These are phyloP conservation scores for Auxenochlorella pyrenoidosa DNA, from an alignment of 139 green algal species.

Conservation along the genomic window DNA sequence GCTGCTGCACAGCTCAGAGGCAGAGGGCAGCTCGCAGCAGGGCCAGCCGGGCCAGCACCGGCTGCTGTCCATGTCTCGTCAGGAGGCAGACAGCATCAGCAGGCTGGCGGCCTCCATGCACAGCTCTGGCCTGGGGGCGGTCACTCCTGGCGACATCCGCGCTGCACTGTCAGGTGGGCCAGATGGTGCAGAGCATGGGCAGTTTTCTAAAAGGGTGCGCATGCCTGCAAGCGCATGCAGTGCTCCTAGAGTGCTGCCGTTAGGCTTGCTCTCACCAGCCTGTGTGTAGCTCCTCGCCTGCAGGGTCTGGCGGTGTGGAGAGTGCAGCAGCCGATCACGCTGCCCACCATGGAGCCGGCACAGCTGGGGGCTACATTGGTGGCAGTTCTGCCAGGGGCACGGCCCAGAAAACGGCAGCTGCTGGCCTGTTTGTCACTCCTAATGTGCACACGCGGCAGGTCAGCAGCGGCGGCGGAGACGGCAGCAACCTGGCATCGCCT, in stretches of 20 bases:
- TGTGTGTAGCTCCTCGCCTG: not conserved
- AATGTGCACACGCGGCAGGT: not conserved
- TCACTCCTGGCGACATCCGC: conserved; percentile 6
- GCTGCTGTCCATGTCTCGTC: conserved; percentile 4
- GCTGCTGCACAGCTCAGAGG: not conserved
- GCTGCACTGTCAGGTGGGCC: conserved; percentile 20
- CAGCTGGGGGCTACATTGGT: not conserved
- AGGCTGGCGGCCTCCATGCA: conserved; percentile 23
- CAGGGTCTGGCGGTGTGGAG: not conserved
- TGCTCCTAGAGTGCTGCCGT: too few relatives aligned
- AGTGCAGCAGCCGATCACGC: not conserved
- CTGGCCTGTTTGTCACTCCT: conserved; percentile 12
- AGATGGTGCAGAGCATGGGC: not conserved
- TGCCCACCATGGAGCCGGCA: not conserved
- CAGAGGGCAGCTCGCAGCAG: not conserved
- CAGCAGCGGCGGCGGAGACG: not conserved
- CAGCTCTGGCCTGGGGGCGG: not conserved
- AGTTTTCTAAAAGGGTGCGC: not conserved
- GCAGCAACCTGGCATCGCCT: conserved; percentile 26
- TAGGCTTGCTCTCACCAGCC: too few relatives aligned
- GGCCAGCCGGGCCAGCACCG: not conserved
- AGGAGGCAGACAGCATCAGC: conserved; percentile 19
- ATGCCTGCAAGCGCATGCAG: not conserved
- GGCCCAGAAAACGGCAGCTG: conserved; percentile 14
- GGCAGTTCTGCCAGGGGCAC: not conserved